Conservation (phyloP, 169 alveolate species). For the Plasmodium adleri region DNA sequence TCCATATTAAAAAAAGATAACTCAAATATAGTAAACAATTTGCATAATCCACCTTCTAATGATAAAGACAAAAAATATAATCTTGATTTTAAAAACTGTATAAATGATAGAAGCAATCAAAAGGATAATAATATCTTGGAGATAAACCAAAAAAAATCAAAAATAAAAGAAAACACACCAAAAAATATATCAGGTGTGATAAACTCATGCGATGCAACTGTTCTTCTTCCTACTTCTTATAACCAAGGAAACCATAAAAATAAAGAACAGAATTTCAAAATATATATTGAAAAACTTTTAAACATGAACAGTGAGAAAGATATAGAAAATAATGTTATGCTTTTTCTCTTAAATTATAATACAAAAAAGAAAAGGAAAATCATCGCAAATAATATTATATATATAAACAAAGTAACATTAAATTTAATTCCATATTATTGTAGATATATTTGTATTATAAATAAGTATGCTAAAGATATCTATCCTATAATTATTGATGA, state of each 20-base stretch:
- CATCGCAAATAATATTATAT: conserved; percentile 22
- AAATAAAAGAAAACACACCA: neutral
- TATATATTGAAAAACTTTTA: conserved; percentile 19
- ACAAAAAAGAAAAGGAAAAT: conserved; percentile 58
- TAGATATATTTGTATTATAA: conserved; percentile 50
- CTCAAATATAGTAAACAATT: too few species aligned
- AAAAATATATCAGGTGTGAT: neutral
- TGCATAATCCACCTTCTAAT: too few species aligned
- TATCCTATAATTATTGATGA: conserved; percentile 19
- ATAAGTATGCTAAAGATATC: conserved; percentile 45
- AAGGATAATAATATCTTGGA: too few species aligned
- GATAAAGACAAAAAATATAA: neutral
- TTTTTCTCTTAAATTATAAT: conserved; percentile 46
- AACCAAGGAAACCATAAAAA: neutral
- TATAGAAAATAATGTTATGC: conserved; percentile 44
- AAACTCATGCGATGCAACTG: neutral
- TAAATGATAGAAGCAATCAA: too few species aligned
- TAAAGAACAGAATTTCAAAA: conserved; percentile 23
- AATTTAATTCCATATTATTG: conserved; percentile 58
- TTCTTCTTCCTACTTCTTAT: too few species aligned
- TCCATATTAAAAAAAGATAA: too few species aligned
- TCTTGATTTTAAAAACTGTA: too few species aligned
- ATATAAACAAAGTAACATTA: conserved; percentile 18
- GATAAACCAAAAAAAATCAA: neutral
- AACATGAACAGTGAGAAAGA: conserved; percentile 57